Percentiles rank a stretch among this genome's conserved stretches.
These are phyloP conservation scores for Halenospora varia DNA, from an alignment of 495 filamentous ascomycete genomes.

Conservation along the genomic window DNA sequence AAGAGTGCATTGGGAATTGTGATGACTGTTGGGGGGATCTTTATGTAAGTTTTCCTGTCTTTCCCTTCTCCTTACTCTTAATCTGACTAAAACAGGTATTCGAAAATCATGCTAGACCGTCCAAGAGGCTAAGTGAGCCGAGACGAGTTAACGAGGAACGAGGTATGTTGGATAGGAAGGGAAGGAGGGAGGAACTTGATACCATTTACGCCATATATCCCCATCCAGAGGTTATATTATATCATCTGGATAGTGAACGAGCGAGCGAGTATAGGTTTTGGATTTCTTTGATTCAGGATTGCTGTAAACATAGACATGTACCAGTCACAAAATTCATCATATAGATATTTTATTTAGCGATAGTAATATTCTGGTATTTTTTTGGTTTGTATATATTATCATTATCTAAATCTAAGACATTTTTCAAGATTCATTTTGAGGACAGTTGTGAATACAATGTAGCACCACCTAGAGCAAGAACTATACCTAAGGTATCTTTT, in stretches of 20 bases:
- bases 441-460: slow-evolving; percentile 25
- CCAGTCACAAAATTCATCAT: neutral
- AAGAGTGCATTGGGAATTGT: slow-evolving; percentile 28
- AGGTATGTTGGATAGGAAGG: neutral
- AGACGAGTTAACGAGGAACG: neutral
- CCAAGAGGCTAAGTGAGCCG: neutral
- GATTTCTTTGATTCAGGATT: neutral
- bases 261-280: neutral
- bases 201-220: neutral
- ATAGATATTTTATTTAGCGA: neutral
- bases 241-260: too few species aligned
- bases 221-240: too few species aligned
- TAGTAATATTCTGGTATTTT: neutral
- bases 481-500: slow-evolving; percentile 20
- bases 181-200: neutral
- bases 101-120: slow-evolving; percentile 18
- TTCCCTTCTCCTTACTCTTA: neutral
- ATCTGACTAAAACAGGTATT: slow-evolving; percentile 13
- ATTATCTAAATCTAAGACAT: neutral
- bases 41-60: slow-evolving; percentile 8
- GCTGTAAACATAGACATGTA: neutral
- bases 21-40: slow-evolving; percentile 19
- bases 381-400: neutral
- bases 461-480: slow-evolving; percentile 23
- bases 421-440: slow-evolving; percentile 6